These are phyloP conservation scores for Alternaria atra DNA, from an alignment of 2,329 filamentous ascomycete genomes.

Conservation along the genomic window DNA sequence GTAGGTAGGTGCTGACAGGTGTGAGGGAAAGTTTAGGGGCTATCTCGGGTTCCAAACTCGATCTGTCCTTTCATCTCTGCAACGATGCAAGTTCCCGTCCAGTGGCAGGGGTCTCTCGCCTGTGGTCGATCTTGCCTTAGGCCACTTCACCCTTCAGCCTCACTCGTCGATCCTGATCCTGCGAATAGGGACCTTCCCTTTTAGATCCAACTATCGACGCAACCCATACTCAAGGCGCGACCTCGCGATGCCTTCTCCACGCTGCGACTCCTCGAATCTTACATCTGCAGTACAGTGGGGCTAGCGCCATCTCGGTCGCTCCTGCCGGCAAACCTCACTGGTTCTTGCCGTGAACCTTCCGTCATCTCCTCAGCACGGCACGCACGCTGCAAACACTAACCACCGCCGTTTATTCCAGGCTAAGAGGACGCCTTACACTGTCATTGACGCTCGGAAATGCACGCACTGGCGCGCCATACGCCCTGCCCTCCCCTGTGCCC, in stretches of 20 bases:
- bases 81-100: slow-evolving; percentile 39
- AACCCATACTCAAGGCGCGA: slow-evolving; percentile 8
- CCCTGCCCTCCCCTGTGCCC: slow-evolving; percentile 9
- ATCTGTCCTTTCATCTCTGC: slow-evolving; percentile 42
- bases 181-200: slow-evolving; percentile 16
- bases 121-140: slow-evolving; percentile 20
- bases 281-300: slow-evolving; percentile 8
- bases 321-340: slow-evolving; percentile 41
- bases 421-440: slow-evolving; percentile 10
- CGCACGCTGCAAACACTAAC: slow-evolving; percentile 21
- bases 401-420: slow-evolving; percentile 13
- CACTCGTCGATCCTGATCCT: slow-evolving; percentile 46
- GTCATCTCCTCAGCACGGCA: slow-evolving; percentile 26
- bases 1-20: not conserved
- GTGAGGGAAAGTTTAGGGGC: slow-evolving; percentile 33
- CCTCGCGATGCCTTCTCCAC: slow-evolving; percentile 6
- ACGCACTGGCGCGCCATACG: slow-evolving; percentile 14
- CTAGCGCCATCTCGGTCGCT: slow-evolving; percentile 26
- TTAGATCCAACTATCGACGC: slow-evolving; percentile 3
- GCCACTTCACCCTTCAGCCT: slow-evolving; percentile 42
- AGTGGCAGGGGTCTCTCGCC: slow-evolving; percentile 22
- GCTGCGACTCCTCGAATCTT: slow-evolving; percentile 16
- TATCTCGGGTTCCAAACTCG: slow-evolving; percentile 41
- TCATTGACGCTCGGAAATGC: slow-evolving; percentile 14
- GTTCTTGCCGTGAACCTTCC: slow-evolving; percentile 24